Evolutionary conservation across 1,284 basidiomycete species (phyloP).

Genomic region (Boletus holoroseus): DNA sequence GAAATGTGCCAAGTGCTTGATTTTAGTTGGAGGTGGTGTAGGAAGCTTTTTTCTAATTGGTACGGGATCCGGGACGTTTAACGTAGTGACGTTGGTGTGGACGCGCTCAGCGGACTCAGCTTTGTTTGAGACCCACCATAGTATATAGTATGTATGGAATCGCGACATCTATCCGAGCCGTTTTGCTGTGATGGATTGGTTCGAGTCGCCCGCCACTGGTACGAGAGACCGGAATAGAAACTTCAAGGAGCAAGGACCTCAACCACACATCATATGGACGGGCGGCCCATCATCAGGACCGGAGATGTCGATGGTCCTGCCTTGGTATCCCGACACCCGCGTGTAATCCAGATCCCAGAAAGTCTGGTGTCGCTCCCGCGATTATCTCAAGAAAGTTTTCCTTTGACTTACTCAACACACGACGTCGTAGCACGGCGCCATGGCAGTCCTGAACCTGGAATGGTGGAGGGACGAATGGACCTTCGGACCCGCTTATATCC

Average conservation of each 20-base stretch:
- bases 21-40: slow-evolving; percentile 14
- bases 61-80: not conserved
- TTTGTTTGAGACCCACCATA: not conserved
- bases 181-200: no score
- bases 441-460: not conserved
- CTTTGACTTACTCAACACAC: not conserved
- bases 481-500: not conserved
- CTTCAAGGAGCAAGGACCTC: not conserved
- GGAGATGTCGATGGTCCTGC: not conserved
- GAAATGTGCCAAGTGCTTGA: slow-evolving; percentile 7
- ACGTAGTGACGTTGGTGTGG: not conserved
- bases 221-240: not conserved
- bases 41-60: not conserved
- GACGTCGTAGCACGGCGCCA: not conserved
- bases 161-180: not conserved
- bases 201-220: no score
- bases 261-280: not conserved
- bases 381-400: not conserved
- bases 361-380: not conserved
- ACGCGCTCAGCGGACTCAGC: not conserved
- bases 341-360: no score
- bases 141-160: not conserved
- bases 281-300: not conserved
- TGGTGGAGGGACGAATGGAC: not conserved
- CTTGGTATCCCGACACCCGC: not conserved